Conservation (phyloP, 768 basidiomycete genomes). For the Termitomyces titanicus region DNA sequence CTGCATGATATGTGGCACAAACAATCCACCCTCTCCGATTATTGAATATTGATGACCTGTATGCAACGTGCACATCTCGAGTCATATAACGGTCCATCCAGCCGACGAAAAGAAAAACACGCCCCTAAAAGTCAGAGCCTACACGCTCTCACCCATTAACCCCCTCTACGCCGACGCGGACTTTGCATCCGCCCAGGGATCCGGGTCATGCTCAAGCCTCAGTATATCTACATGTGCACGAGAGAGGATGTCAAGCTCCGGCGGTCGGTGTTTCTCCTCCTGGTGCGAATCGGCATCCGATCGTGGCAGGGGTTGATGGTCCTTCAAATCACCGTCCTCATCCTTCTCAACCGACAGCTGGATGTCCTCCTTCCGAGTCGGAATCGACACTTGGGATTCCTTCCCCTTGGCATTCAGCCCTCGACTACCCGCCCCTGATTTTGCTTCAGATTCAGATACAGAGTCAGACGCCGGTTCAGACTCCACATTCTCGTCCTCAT, state of each 20-base stretch:
- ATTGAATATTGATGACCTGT: too few species aligned
- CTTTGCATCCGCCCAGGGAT: background rate
- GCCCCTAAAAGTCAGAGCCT: too few species aligned
- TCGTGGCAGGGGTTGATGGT: too few species aligned
- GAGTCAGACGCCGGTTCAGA: background rate
- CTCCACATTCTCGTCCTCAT: background rate
- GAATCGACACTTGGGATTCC: background rate
- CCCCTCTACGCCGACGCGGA: background rate
- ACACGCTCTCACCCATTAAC: too few species aligned
- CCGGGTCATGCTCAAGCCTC: background rate
- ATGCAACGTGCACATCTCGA: too few species aligned
- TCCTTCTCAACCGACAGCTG: background rate
- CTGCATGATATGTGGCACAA: too few species aligned
- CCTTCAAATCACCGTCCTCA: background rate
- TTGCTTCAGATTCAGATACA: background rate
- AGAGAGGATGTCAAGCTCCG: background rate
- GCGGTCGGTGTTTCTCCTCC: background rate
- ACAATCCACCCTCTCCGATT: too few species aligned
- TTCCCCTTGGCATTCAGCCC: background rate
- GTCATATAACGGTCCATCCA: too few species aligned
- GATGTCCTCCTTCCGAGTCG: background rate
- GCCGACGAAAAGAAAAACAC: too few species aligned
- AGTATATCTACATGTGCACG: background rate
- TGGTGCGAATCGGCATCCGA: background rate
- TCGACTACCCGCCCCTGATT: background rate